Evolutionary conservation across 257 asterid genomes (phyloP), one percentile per base, ranked within the genome.

Genomic region (Rubia yunnanensis): DNA sequence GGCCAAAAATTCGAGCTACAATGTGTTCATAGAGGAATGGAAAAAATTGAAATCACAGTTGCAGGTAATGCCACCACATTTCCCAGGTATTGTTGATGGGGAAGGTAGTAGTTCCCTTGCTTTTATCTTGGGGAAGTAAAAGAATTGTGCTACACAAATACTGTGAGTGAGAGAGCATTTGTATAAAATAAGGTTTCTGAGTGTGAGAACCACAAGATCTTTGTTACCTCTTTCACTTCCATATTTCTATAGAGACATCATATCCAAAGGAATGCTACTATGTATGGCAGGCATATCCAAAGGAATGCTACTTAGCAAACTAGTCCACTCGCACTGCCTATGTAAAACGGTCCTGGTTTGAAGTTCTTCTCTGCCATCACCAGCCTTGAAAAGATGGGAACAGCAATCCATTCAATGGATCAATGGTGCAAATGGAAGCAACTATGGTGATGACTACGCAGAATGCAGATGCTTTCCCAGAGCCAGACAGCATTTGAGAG

Each of bases 1-100:
- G 60, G 91, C 91, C 0, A 78, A 75, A 63, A 82, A 91, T 69
- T 91, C 98, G 1, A 91, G 95, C 81, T 91, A 84, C 81, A 86
- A 32, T 70, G 44, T 78, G 85, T 91, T 86, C 72, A 76, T 44
- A 11, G 83, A 85, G 69, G 90, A 84, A 58, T 86, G 88, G 92
- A 66, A 72, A 53, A 85, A 60, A 35, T 75, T 83, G 8, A 85
- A 84, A 55, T 71, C 86, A 22, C 85, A 74, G 69, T 57, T 78
- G 74, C 78, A 81, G 67, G 72, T 64, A 31, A 30, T 77, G 61
- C 83, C 83, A 9, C 24, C 79, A 65, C 85, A 80, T 24, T 78
- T 85, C 52, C 73, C 81, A 3, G 73, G 76, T 63, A 38, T 81
- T 69, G 83, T 46, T n/a, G 77, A 72, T 72, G 77, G 77, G 35